Percentiles rank a stretch among this genome's conserved stretches.
These are phyloP conservation scores for Mucor irregularis DNA, from an alignment of 371 early-diverging fungal species.

Conservation along the genomic window DNA sequence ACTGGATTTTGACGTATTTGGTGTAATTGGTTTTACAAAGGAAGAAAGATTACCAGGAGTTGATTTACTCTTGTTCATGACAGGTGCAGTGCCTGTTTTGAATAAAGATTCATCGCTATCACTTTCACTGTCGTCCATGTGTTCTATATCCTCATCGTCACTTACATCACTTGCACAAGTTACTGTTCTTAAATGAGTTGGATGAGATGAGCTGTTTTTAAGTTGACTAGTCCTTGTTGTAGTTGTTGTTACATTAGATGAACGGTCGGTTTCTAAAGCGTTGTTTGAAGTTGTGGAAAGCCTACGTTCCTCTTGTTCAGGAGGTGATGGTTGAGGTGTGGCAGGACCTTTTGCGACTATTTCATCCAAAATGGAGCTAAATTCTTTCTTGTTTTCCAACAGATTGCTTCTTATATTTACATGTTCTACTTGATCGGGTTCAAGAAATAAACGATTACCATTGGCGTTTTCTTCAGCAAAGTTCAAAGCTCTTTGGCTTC, in stretches of 20 bases:
- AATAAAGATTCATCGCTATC: constrained; percentile 15
- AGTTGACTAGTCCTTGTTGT: not conserved
- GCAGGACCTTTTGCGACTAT: constrained; percentile 15
- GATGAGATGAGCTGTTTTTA: constrained; percentile 4
- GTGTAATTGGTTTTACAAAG: constrained; percentile 10
- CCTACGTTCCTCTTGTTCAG: not conserved
- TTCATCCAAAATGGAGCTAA: constrained; percentile 22
- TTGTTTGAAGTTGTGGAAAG: not conserved
- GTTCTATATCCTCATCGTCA: constrained; percentile 32
- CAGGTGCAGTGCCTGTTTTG: not conserved
- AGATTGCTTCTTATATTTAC: constrained; percentile 27
- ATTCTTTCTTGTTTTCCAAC: constrained; percentile 29
- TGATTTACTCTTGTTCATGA: not conserved
- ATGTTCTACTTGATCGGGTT: constrained; percentile 23
- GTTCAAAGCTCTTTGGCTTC: constrained; percentile 32
- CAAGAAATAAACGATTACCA: constrained; percentile 35
- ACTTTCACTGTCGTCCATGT: constrained; percentile 21
- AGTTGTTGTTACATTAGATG: not conserved
- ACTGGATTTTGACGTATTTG: constrained; percentile 15
- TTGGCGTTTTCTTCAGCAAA: constrained; percentile 25
- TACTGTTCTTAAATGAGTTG: constrained; percentile 19
- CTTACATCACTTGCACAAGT: constrained; percentile 46
- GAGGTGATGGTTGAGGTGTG: not conserved
- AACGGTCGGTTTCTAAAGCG: not conserved
- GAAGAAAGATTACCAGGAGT: not conserved